Base-by-base conservation (phyloP, 371 early-diverging fungal genomes). In the Mortierella sp. region DNA sequence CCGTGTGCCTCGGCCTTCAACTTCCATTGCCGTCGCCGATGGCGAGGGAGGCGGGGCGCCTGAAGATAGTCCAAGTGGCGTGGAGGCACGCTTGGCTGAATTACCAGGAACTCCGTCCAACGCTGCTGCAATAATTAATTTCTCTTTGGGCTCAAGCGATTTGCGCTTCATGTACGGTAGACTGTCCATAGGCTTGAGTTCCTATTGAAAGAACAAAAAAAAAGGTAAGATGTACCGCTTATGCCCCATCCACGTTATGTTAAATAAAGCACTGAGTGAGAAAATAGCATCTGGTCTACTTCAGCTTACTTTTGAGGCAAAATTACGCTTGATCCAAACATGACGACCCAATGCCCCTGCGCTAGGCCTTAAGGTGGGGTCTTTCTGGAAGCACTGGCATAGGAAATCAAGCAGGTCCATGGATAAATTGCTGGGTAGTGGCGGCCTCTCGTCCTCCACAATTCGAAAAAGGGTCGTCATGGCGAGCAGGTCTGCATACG, bases 391-490 rank as follows among this genome's bases (percentile, higher is more conserved):
- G 66, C 97, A 97, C 43, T 79, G 79, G 37, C 79, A 57, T 52
- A 97, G 79, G 72, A 97, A 97, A 50, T 88, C 84, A 42, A 78
- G 70, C 55, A 96, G 87, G 31, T 94, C 90, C 64, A 84, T 73
- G 0, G 95, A 93, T 4, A 95, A 86, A 21, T 83, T 84, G 17
- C 86, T 88, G 5, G 96, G 96, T n/a, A 96, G 66, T 14, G 96
- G 95, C n/a, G 95, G 93, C 48, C 84, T 81, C 12, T 89, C 89
- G 70, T 94, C 96, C 78, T 96, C 95, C 3, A 96, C 97, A 57
- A 96, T 96, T 46, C 89, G 90, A 80, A 93, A 96, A 60, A 96
- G 86, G 14, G 94, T 94, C 5, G 94, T 87, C 95, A 95, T 94
- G 27, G 92, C 84, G 32, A 92, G 82, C 57, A 95, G 58, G 21